Percentiles rank a stretch among this genome's conserved stretches.
Evolutionary conservation across 148 eudicot genomes (phyloP).

Genomic region (Nepenthes gracilis): DNA sequence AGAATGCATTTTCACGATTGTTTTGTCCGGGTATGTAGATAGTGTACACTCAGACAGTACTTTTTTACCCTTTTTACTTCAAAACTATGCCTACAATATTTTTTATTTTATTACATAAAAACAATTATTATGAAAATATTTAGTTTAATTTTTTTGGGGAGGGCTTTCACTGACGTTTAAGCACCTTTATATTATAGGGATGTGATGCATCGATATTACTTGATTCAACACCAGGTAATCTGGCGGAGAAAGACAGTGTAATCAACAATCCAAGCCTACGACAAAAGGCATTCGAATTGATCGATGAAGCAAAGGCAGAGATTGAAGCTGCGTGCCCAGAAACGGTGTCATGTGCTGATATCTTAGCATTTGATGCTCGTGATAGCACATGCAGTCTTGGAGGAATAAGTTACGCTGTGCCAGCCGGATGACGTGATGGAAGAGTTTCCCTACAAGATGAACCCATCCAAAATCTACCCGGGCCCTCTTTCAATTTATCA

Average conservation of each 20-base stretch:
- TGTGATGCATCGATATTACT: constrained; percentile 8
- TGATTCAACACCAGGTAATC: constrained; percentile 6
- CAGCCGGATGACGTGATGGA: constrained; percentile 7
- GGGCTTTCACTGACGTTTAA: too few species aligned
- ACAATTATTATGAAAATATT: neutral
- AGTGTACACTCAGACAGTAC: too few species aligned
- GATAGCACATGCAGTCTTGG: constrained; percentile 3
- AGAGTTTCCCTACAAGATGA: neutral
- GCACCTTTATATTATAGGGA: neutral
- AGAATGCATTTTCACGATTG: constrained; percentile 8
- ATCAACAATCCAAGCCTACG: neutral
- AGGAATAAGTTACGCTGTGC: constrained; percentile 3
- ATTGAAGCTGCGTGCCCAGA: constrained; percentile 3
- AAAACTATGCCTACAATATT: neutral
- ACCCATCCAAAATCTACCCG: neutral
- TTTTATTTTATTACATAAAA: neutral
- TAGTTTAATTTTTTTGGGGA: too few species aligned
- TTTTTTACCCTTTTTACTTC: too few species aligned
- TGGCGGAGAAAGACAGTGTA: constrained; percentile 4
- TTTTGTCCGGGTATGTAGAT: constrained; percentile 6
- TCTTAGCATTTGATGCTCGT: constrained; percentile 5
- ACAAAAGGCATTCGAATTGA: constrained; percentile 8
- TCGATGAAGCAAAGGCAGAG: constrained; percentile 4
- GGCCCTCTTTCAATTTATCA: neutral
- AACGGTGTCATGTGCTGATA: constrained; percentile 9